Evolutionary conservation across 2,329 filamentous ascomycete species (phyloP).

Genomic region (Biscogniauxia marginata): DNA sequence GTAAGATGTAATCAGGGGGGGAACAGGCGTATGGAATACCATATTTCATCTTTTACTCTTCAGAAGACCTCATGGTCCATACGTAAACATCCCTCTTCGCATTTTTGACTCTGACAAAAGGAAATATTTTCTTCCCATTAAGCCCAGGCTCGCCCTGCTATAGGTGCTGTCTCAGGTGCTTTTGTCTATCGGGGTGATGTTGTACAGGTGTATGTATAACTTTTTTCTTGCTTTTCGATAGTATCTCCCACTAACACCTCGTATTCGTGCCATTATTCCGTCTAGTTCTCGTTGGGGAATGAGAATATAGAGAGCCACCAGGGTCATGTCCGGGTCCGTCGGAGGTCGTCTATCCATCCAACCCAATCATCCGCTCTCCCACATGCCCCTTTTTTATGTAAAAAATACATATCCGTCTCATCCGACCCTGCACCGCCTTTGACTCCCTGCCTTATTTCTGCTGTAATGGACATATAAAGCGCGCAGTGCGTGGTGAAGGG

Average conservation of each 20-base stretch:
- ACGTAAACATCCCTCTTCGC: background rate
- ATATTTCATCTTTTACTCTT: background rate
- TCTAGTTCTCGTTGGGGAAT: background rate
- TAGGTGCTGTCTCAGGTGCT: slow-evolving; percentile 9
- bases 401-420: background rate
- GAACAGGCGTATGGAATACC: background rate
- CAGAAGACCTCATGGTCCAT: background rate
- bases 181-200: slow-evolving; percentile 1
- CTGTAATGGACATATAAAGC: background rate
- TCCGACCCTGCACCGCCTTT: background rate
- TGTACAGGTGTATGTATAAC: slow-evolving; percentile 16
- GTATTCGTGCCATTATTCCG: slow-evolving; percentile 2
- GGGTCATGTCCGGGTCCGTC: background rate
- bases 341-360: slow-evolving; percentile 2
- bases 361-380: background rate
- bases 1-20: slow-evolving; percentile 4
- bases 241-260: background rate
- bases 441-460: background rate
- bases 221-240: slow-evolving; percentile 1
- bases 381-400: background rate
- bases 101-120: background rate
- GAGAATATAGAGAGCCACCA: background rate
- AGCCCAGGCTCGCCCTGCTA: slow-evolving; percentile 14
- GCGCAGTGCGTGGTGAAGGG: background rate
- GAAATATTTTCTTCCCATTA: slow-evolving; percentile 13